These are phyloP conservation scores for Gossypium longicalyx DNA, from an alignment of 345 rosid species.

Conservation along the genomic window DNA sequence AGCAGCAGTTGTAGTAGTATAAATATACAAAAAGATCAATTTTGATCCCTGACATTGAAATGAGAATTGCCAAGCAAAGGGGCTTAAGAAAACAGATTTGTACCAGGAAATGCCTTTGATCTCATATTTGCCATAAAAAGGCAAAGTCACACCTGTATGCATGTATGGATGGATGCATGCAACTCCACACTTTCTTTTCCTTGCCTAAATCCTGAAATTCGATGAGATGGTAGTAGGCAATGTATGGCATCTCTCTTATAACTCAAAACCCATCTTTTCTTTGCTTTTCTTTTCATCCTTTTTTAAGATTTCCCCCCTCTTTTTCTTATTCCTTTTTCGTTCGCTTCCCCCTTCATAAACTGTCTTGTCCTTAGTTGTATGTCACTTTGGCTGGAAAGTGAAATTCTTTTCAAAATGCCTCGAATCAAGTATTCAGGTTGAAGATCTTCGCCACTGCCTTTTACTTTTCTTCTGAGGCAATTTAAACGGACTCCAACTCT, in stretches of 20 bases:
- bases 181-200: not conserved
- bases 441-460: constrained; percentile 90
- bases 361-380: not conserved
- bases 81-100: not conserved
- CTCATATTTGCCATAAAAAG: not conserved
- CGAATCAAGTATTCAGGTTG: constrained; percentile 34
- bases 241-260: not conserved
- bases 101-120: not conserved
- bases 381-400: not conserved
- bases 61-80: not conserved
- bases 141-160: not conserved
- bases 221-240: not conserved
- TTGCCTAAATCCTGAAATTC: not conserved
- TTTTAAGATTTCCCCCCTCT: not conserved
- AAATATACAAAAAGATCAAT: not conserved
- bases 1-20: not conserved
- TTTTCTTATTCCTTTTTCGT: not conserved
- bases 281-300: not conserved
- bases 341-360: not conserved
- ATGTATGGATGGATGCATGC: not conserved
- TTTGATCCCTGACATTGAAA: not conserved
- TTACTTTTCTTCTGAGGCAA: constrained; percentile 71
- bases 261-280: not conserved
- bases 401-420: not conserved
- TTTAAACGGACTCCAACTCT: constrained; percentile 96